Conservation (phyloP, 345 rosid genomes). For the Bruguiera gymnorhiza region DNA sequence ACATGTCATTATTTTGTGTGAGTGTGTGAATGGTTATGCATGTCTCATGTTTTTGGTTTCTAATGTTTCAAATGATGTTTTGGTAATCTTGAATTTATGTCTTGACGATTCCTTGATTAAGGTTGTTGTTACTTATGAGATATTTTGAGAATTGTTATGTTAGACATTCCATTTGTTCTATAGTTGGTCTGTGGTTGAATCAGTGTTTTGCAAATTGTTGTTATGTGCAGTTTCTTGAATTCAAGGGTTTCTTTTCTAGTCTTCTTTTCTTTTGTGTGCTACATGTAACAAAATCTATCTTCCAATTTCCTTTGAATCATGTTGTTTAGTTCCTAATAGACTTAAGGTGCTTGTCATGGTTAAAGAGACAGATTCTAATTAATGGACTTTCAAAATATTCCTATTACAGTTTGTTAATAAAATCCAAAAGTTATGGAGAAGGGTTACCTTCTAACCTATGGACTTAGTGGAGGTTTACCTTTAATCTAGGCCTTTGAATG, state of each 20-base stretch:
- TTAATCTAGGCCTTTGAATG: constrained; percentile 31
- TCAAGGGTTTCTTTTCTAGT: too few relatives aligned
- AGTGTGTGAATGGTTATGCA: background rate
- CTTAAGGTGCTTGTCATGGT: background rate
- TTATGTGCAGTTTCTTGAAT: too few relatives aligned
- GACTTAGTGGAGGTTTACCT: constrained; percentile 88
- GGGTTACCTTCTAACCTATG: constrained; percentile 77
- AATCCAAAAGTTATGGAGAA: constrained; percentile 84
- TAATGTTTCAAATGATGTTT: constrained; percentile 69
- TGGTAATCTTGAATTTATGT: constrained; percentile 82
- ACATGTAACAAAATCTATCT: too few relatives aligned
- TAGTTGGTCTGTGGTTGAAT: background rate
- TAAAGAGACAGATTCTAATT: constrained; percentile 8
- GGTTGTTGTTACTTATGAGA: constrained; percentile 93
- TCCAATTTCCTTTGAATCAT: background rate
- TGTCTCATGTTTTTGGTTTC: constrained; percentile 9
- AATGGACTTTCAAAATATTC: constrained; percentile 25
- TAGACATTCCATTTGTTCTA: background rate
- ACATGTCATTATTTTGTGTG: background rate
- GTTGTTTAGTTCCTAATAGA: background rate
- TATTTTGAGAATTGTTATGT: constrained; percentile 20
- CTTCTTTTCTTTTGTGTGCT: too few relatives aligned
- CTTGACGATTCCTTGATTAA: constrained; percentile 83
- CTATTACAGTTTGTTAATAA: constrained; percentile 66
- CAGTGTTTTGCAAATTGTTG: too few relatives aligned